Conservation (phyloP, 2,329 filamentous ascomycete genomes). For the Fusarium cyanostomum region DNA sequence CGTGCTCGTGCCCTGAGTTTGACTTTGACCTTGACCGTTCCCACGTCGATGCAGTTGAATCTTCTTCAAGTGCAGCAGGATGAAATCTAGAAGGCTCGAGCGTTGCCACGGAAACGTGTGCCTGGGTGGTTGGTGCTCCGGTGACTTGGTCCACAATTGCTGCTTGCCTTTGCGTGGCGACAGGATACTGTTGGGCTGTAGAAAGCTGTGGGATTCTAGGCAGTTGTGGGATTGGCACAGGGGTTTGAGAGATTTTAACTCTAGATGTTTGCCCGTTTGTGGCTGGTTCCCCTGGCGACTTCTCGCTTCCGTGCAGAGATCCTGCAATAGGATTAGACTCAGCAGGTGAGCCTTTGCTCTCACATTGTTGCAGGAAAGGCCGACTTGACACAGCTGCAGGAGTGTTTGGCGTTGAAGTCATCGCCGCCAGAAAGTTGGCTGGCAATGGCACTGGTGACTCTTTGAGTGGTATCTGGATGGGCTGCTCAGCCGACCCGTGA, state of each 20-base stretch:
- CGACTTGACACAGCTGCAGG: slow-evolving; percentile 27
- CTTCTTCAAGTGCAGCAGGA: not conserved
- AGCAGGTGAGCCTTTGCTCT: slow-evolving; percentile 1
- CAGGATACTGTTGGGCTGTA: not conserved
- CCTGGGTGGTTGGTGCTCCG: not conserved
- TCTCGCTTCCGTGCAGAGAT: slow-evolving; percentile 6
- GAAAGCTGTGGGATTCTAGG: slow-evolving; percentile 15
- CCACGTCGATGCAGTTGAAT: not conserved
- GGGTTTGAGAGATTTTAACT: slow-evolving; percentile 40
- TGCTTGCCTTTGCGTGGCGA: not conserved
- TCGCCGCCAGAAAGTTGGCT: slow-evolving; percentile 55
- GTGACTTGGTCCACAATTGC: not conserved
- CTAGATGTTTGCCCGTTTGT: slow-evolving; percentile 4
- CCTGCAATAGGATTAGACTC: slow-evolving; percentile 5
- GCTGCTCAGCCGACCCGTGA: slow-evolving; percentile 44
- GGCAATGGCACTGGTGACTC: slow-evolving; percentile 57
- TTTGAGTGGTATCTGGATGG: slow-evolving; percentile 49
- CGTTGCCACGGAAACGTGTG: not conserved
- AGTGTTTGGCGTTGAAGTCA: slow-evolving; percentile 44
- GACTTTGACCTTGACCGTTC: not conserved
- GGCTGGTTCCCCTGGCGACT: slow-evolving; percentile 17
- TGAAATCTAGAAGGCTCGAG: not conserved
- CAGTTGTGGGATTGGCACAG: slow-evolving; percentile 46
- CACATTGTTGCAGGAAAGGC: slow-evolving; percentile 17
- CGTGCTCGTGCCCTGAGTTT: not conserved